These are phyloP conservation scores for Aureobasidium subglaciale DNA, from an alignment of 2,329 filamentous ascomycete genomes.

Conservation along the genomic window DNA sequence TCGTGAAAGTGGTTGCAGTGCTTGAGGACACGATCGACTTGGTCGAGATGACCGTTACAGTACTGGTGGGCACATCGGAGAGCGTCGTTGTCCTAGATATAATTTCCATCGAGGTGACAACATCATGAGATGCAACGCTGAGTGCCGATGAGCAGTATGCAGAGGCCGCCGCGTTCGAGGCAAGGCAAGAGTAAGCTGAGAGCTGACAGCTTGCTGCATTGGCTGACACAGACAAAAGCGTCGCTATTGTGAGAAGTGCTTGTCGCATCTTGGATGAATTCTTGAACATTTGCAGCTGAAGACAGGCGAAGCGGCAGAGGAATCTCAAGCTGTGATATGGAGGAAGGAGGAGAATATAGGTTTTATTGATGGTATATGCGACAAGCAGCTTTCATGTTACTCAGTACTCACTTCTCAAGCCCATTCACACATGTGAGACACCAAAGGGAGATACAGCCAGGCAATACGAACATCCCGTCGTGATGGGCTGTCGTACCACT, in stretches of 20 bases:
- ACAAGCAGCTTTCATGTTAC: neutral
- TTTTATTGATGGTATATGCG: neutral
- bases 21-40: neutral
- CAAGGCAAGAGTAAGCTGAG: slow-evolving; percentile 7
- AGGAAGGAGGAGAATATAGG: neutral
- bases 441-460: neutral
- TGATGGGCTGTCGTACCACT: neutral
- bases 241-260: neutral
- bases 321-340: neutral
- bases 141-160: slow-evolving; percentile 8
- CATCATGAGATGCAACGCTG: neutral
- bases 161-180: slow-evolving; percentile 6
- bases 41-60: neutral
- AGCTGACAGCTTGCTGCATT: slow-evolving; percentile 5
- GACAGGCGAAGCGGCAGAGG: neutral
- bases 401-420: neutral
- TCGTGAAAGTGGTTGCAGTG: neutral
- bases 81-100: neutral
- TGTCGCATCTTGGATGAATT: neutral
- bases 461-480: neutral
- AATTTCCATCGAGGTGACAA: neutral
- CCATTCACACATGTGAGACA: neutral
- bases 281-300: neutral
- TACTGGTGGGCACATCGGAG: neutral
- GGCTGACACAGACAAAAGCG: neutral